A percentile compares a stretch with the other conserved stretches of the same genome.
Evolutionary conservation across 805 yeast genomes (phyloP).

Genomic region (Candida orba): DNA sequence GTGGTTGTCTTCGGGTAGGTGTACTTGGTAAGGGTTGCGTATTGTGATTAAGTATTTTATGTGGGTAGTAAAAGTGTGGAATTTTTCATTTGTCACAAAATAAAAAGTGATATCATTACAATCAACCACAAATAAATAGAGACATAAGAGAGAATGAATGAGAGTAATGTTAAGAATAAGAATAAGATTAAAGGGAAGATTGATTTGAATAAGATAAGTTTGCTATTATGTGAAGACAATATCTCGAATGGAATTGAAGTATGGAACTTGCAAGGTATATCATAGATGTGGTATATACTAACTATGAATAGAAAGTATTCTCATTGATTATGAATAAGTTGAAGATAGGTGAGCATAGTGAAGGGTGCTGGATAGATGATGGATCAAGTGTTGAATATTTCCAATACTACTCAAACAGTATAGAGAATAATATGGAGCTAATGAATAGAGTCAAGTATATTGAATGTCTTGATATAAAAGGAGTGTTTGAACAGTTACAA

Average conservation of each 20-base stretch:
- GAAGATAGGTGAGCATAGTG: background rate
- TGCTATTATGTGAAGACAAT: background rate
- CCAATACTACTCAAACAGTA: background rate
- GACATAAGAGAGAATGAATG: too few species aligned
- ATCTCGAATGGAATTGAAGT: background rate
- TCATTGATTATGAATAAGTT: background rate
- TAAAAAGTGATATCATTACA: too few species aligned
- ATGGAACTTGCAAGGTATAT: background rate
- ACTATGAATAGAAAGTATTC: too few species aligned
- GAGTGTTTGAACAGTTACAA: background rate
- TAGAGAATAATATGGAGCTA: background rate
- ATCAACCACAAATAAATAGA: too few species aligned
- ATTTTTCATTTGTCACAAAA: too few species aligned
- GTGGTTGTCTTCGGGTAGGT: too few species aligned
- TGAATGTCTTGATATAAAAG: conserved; percentile 1
- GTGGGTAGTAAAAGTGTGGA: too few species aligned
- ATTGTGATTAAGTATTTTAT: too few species aligned
- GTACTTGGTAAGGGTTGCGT: too few species aligned
- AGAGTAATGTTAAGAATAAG: background rate
- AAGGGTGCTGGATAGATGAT: conserved; percentile 4
- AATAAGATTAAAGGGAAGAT: background rate
- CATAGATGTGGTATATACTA: too few species aligned
- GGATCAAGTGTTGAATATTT: background rate
- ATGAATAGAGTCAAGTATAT: background rate
- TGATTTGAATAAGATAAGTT: background rate